Evolutionary conservation across 352 stramenopile species (phyloP), one percentile per base, ranked within the genome.

Genomic region (Elongisporangium anandrum): DNA sequence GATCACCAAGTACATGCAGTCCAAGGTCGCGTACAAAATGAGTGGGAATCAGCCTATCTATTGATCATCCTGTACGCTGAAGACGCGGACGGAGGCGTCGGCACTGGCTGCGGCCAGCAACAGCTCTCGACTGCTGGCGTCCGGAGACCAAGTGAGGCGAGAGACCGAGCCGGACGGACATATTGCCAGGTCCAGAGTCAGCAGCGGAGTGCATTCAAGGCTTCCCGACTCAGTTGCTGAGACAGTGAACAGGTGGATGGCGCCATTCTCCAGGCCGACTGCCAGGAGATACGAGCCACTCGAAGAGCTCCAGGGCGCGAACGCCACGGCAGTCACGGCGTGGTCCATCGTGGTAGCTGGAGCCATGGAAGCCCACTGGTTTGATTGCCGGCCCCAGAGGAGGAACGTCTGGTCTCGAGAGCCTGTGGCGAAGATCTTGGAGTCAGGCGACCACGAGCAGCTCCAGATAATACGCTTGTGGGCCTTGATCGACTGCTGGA

Each of bases 391-490:
- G 34, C 34, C 34, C 81, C 81, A 94, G 13, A 94, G 19, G 1
- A 75, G 77, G 24, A 92, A 59, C 0, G 75, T 82, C 49, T 92
- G 80, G 50, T 94, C 84, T 56, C 84, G 66, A 0, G 84, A 87
- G 3, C 78, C 84, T 1, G 87, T 76, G 9, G 50, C 78, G 51
- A 94, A 86, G 21, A 85, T 48, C 5, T 47, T 54, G 13, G 79
- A 85, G 61, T 91, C 74, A 4, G 80, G 77, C 4, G 80, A 61
- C 84, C 84, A 94, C 17, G 77, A 79, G 48, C 81, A 92, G 56
- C 72, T 88, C 84, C 84, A 94, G 49, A 94, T 87, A 39, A 91
- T 94, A 6, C 84, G 76, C 52, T 87, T 80, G 61, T 94, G 84
- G 13, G 79, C 78, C 65, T 88, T 92, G 38, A 83, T 61, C 8